phyloP scores from a whole-genome alignment of 108 stramenopile genomes.

The Aurantiochytrium sp. region DNA sequence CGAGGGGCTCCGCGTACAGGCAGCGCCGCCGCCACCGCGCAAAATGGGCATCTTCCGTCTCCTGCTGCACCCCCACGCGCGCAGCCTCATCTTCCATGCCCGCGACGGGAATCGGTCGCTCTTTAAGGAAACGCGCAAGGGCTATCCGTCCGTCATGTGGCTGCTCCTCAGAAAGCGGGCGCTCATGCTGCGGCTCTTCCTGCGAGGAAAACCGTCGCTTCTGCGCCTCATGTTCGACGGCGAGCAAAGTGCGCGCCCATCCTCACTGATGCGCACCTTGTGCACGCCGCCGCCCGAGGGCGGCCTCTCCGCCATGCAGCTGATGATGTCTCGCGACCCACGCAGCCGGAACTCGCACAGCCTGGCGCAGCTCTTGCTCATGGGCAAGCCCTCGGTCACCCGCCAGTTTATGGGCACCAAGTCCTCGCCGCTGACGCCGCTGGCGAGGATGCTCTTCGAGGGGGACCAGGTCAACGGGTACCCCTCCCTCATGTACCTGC shows the following conservation, averaged over 20 bases:
- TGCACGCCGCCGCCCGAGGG: conserved; percentile 11
- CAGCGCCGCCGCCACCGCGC: background rate
- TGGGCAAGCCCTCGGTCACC: background rate
- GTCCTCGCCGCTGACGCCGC: background rate
- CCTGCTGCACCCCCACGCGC: background rate
- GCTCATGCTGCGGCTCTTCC: background rate
- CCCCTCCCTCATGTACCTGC: background rate
- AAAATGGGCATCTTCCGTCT: background rate
- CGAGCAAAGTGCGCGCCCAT: background rate
- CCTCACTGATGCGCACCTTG: background rate
- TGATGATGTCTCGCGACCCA: background rate
- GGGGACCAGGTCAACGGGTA: background rate
- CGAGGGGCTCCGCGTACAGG: background rate
- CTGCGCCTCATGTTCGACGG: background rate
- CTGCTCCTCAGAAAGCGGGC: background rate
- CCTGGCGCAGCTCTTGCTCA: background rate
- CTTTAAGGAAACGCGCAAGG: background rate
- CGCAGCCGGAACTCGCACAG: background rate
- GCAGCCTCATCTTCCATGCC: background rate
- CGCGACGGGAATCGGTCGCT: background rate
- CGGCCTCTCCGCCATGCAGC: background rate
- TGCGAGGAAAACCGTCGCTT: background rate
- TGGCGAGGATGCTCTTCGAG: background rate
- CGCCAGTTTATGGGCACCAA: background rate
- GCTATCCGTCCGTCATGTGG: background rate